Base-by-base conservation (phyloP, 108 stramenopile genomes). In the Nannochloropsis salina region DNA sequence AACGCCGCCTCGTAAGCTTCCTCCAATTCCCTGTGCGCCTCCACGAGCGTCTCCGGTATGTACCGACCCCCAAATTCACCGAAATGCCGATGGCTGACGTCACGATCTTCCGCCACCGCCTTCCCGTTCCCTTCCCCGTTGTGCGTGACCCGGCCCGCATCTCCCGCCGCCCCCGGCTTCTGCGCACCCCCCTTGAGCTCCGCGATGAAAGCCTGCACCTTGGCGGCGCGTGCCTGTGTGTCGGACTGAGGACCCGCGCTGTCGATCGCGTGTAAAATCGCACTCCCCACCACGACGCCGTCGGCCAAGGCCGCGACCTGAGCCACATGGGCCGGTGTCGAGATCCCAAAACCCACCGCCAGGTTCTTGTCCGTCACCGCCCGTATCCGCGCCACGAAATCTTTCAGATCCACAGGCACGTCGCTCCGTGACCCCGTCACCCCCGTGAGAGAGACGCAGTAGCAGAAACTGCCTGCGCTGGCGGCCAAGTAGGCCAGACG, bases 311-410 rank as follows among this genome's bases (percentile, higher is more conserved):
- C 93, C 45, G 96, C 94, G 41, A 97, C 96, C 93, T 91, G 20
- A 4, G 21, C 10, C 3, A 99, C 97, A 92, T 96, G 95, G 21
- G 94, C 92, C 15, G 94, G 93, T 74, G 90, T 94, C 43, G 94
- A 95, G 85, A 99, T 96, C 42, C 98, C 98, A 90, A 99, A 99
- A 9, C 98, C 98, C 12, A 99, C 96, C 31, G 96, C 96, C 81
- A 97, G 88, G 5, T 97, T 97, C 82, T 90, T 89, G 82, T 95
- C 95, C 12, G 96, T 95, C 86, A 95, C 44, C 87, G 90, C 86
- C 80, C 96, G 93, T 42, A 99, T 95, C 80, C 97, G 93, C 41
- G 82, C 91, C 44, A 97, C 91, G 86, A 99, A 99, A 8, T 93
- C 96, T 81, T 92, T 89, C 44, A 99, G 93, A 89, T 97, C 96